A percentile compares a stretch with the other conserved stretches of the same genome.
phyloP scores from a whole-genome alignment of 768 basidiomycete genomes.

The Panus rudis region DNA sequence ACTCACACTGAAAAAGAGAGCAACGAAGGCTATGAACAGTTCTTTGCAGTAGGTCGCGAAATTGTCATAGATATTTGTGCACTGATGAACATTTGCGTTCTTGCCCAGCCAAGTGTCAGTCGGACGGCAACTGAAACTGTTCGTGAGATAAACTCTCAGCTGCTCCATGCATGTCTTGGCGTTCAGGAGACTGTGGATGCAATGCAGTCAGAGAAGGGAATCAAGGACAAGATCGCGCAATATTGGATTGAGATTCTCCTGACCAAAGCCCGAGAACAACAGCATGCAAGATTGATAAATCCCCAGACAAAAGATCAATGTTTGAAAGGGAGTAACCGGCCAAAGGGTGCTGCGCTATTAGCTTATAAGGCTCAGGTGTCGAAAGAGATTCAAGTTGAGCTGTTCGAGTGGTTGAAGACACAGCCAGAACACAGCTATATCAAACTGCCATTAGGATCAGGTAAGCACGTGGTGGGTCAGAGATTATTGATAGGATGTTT shows the following conservation, averaged over 20 bases:
- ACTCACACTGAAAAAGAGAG: conserved; percentile 25
- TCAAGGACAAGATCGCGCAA: conserved; percentile 34
- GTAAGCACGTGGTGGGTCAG: no score
- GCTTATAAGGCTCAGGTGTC: neutral
- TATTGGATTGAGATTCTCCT: conserved; percentile 31
- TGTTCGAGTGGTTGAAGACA: conserved; percentile 1
- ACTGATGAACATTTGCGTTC: conserved; percentile 1
- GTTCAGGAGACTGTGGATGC: conserved; percentile 24
- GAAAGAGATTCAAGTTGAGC: conserved; percentile 16
- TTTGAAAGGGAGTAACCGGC: no score
- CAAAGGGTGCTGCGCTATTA: neutral
- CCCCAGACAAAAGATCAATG: no score
- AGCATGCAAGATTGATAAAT: neutral
- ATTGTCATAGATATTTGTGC: no score
- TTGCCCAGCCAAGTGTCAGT: conserved; percentile 15
- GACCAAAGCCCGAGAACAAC: neutral
- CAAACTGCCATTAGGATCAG: neutral
- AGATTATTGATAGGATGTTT: no score
- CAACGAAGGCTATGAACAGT: conserved; percentile 26
- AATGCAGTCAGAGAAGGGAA: conserved; percentile 27
- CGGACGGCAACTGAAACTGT: no score
- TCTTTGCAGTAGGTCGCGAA: conserved; percentile 13
- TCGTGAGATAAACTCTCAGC: conserved; percentile 24
- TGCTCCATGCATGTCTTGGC: conserved; percentile 26
- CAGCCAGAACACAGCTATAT: neutral